Conservation (phyloP, 164 flowering plant species). For the Nelumbo lutea region DNA sequence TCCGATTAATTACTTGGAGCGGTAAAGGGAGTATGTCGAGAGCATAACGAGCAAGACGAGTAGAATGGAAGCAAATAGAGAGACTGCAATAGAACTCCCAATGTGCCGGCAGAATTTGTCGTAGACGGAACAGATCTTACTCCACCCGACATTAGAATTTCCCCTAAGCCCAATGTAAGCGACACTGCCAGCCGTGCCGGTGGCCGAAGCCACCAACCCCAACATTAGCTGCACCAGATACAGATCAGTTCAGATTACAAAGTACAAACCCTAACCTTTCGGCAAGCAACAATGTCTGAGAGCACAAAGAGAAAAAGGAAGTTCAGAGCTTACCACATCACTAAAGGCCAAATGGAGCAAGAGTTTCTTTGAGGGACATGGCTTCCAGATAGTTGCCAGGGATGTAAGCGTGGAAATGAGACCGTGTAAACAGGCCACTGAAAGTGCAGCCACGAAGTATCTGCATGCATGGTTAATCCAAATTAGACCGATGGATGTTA, state of each 20-base stretch:
- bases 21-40: slow-evolving; percentile 22
- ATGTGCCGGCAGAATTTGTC: slow-evolving; percentile 45
- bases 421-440: slow-evolving; percentile 46
- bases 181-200: slow-evolving; percentile 51
- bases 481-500: neutral
- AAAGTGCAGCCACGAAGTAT: slow-evolving; percentile 59
- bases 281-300: neutral
- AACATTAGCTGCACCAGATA: slow-evolving; percentile 10
- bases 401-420: slow-evolving; percentile 38
- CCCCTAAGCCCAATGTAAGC: slow-evolving; percentile 30
- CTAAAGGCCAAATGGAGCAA: slow-evolving; percentile 28
- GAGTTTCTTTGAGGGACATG: slow-evolving; percentile 16
- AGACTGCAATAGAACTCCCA: slow-evolving; percentile 35
- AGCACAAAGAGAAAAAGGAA: neutral
- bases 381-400: slow-evolving; percentile 30
- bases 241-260: neutral
- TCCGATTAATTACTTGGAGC: neutral
- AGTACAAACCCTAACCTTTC: neutral
- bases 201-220: slow-evolving; percentile 23
- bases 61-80: slow-evolving; percentile 29
- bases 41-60: slow-evolving; percentile 36
- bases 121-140: slow-evolving; percentile 46
- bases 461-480: slow-evolving; percentile 29
- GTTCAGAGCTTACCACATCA: slow-evolving; percentile 48
- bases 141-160: slow-evolving; percentile 55